These are phyloP conservation scores for Phialemonium atrogriseum DNA, from an alignment of 2,329 filamentous ascomycete genomes.

Conservation along the genomic window DNA sequence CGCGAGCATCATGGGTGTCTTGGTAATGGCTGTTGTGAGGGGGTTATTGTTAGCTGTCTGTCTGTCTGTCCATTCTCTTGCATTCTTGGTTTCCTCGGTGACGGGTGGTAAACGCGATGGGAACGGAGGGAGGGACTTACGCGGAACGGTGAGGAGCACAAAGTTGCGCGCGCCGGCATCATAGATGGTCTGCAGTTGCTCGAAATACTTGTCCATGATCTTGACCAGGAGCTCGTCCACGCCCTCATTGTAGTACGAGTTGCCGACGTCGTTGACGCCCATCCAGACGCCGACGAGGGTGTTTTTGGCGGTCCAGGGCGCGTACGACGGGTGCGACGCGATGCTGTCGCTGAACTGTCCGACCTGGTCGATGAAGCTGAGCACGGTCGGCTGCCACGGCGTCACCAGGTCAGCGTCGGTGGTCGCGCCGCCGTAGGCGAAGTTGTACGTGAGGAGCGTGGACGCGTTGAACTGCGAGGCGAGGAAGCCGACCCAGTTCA, in stretches of 20 bases:
- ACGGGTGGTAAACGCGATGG: background rate
- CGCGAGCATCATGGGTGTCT: slow-evolving; percentile 25
- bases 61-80: too few species aligned
- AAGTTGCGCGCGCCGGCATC: slow-evolving; percentile 37
- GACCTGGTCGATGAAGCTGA: slow-evolving; percentile 45
- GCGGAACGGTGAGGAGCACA: slow-evolving; percentile 37
- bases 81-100: background rate
- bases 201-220: slow-evolving; percentile 35
- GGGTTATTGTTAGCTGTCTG: too few species aligned
- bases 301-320: slow-evolving; percentile 32
- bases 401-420: slow-evolving; percentile 38
- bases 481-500: slow-evolving; percentile 40
- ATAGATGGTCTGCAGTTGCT: slow-evolving; percentile 32
- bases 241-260: slow-evolving; percentile 37
- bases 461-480: slow-evolving; percentile 32
- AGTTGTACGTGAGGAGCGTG: slow-evolving; percentile 36
- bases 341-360: slow-evolving; percentile 27
- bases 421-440: slow-evolving; percentile 42
- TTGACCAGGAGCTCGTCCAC: slow-evolving; percentile 18
- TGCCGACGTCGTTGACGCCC: slow-evolving; percentile 48
- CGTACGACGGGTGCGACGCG: slow-evolving; percentile 21
- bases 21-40: slow-evolving; percentile 31
- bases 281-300: slow-evolving; percentile 44
- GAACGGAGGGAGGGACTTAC: slow-evolving; percentile 13
- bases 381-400: slow-evolving; percentile 37